phyloP scores from a whole-genome alignment of 2,329 filamentous ascomycete genomes.

The Colletotrichum sp. region DNA sequence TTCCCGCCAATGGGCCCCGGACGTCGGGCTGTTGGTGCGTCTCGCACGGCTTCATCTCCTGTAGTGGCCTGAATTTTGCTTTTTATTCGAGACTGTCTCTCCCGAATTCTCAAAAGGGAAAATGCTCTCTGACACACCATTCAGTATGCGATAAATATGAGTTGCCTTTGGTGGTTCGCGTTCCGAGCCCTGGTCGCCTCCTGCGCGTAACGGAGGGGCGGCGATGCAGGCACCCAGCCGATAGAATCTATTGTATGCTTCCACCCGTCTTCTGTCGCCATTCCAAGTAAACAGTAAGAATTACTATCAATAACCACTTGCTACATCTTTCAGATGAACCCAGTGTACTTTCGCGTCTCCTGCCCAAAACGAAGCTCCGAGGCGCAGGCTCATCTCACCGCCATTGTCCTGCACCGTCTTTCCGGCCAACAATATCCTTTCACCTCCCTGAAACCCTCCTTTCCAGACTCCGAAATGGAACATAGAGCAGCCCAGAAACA shows the following conservation, averaged over 20 bases:
- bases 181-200: not conserved
- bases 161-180: not conserved
- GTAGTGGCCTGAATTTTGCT: not conserved
- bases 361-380: not conserved
- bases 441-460: not conserved
- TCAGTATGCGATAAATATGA: not conserved
- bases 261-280: not conserved
- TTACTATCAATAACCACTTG: not conserved
- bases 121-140: not conserved
- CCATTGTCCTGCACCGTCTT: not conserved
- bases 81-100: not conserved
- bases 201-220: not conserved
- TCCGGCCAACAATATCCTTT: not conserved
- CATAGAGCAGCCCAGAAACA: constrained; percentile 49
- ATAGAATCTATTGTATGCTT: not conserved
- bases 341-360: not conserved
- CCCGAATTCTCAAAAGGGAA: not conserved
- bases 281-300: not conserved
- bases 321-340: not conserved
- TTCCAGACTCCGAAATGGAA: constrained; percentile 48
- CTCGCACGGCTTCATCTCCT: not conserved
- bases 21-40: not conserved
- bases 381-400: not conserved
- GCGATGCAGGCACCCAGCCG: not conserved
- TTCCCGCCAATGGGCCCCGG: not conserved